Evolutionary conservation across 352 stramenopile genomes (phyloP).

Genomic region (Pythium utonaiense): DNA sequence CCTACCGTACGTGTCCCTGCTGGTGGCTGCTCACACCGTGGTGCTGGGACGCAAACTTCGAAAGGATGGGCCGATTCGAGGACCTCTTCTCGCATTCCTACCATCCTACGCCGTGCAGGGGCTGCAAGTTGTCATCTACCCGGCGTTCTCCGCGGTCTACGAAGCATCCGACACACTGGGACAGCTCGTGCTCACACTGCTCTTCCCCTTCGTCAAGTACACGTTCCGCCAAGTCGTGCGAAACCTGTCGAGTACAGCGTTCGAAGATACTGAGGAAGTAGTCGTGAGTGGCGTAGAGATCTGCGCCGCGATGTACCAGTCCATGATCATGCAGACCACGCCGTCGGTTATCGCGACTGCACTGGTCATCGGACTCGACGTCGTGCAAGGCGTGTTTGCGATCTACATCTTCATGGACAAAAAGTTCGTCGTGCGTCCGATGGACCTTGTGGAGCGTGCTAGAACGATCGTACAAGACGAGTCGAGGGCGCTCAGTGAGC

Average conservation of each 20-base stretch:
- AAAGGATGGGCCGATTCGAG: neutral
- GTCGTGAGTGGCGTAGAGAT: slow-evolving; percentile 10
- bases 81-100: neutral
- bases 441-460: neutral
- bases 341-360: neutral
- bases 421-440: neutral
- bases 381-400: slow-evolving; percentile 5
- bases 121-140: slow-evolving; percentile 13
- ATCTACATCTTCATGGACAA: slow-evolving; percentile 14
- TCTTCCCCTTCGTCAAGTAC: slow-evolving; percentile 7
- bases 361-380: slow-evolving; percentile 12
- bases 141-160: slow-evolving; percentile 4
- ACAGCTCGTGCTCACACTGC: neutral
- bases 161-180: neutral
- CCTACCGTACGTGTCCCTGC: neutral
- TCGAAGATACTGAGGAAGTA: neutral
- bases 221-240: neutral
- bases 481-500: neutral
- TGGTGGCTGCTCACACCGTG: neutral
- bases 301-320: slow-evolving; percentile 6
- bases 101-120: slow-evolving; percentile 1
- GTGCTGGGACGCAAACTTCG: neutral
- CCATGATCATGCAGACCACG: slow-evolving; percentile 13
- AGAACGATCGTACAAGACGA: neutral
- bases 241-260: neutral